These are phyloP conservation scores for Phytophthora rubi DNA, from an alignment of 352 stramenopile species.

Conservation along the genomic window DNA sequence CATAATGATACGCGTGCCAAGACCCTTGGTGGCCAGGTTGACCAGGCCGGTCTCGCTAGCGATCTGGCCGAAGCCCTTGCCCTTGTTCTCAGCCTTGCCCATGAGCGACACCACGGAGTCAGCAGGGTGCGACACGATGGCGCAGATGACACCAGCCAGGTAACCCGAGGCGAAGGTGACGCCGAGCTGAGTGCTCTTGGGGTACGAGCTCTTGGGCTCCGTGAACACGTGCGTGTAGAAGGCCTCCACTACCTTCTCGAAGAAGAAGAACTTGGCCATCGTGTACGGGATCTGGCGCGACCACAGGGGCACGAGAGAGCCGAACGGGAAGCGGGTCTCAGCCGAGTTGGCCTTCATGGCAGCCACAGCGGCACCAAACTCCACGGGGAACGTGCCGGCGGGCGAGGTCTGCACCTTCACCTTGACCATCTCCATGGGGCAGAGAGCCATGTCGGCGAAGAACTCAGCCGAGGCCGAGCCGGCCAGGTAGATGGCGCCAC, in stretches of 20 bases:
- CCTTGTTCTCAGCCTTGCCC: constrained; percentile 92
- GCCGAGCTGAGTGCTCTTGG: constrained; percentile 94
- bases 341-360: constrained; percentile 90
- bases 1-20: constrained; percentile 95
- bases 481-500: constrained; percentile 91
- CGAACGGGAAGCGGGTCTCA: constrained; percentile 92
- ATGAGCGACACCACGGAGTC: constrained; percentile 99
- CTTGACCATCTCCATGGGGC: constrained; percentile 96
- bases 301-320: constrained; percentile 90
- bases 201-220: constrained; percentile 91
- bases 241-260: constrained; percentile 89
- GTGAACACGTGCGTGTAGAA: constrained; percentile 93
- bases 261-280: constrained; percentile 99
- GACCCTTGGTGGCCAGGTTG: constrained; percentile 89
- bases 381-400: constrained; percentile 88
- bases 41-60: constrained; percentile 76
- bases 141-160: constrained; percentile 98
- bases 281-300: constrained; percentile 98
- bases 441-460: constrained; percentile 94
- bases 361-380: constrained; percentile 86
- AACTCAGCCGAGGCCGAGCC: constrained; percentile 94
- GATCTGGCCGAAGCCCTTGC: constrained; percentile 91
- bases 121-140: constrained; percentile 99
- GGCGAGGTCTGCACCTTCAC: constrained; percentile 94
- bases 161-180: constrained; percentile 98